Percentiles rank a stretch among this genome's conserved stretches.
Evolutionary conservation across 495 filamentous ascomycete species (phyloP).

Genomic region (Talaromyces ruber): DNA sequence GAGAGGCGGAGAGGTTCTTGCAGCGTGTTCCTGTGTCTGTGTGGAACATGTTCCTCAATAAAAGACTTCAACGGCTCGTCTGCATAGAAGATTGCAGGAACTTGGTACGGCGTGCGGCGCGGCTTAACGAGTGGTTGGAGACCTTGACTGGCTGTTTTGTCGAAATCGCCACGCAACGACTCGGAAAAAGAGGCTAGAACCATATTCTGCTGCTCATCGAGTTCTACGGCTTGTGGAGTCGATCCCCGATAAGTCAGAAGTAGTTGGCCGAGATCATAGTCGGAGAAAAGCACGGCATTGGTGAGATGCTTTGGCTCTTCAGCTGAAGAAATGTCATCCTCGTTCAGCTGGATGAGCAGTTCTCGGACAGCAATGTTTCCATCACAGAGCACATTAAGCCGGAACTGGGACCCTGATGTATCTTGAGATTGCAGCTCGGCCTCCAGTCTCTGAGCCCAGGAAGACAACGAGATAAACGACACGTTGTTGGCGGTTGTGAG

Average conservation of each 20-base stretch:
- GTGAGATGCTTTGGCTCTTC: conserved; percentile 36
- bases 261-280: conserved; percentile 71
- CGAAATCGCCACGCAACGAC: conserved; percentile 21
- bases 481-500: conserved; percentile 66
- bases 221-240: conserved; percentile 53
- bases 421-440: conserved; percentile 60
- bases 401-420: conserved; percentile 59
- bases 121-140: conserved; percentile 13
- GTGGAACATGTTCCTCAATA: conserved; percentile 50
- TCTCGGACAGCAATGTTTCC: conserved; percentile 54
- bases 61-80: conserved; percentile 50
- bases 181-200: conserved; percentile 19
- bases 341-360: conserved; percentile 45
- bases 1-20: conserved; percentile 69
- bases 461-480: conserved; percentile 57
- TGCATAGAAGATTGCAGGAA: conserved; percentile 54
- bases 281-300: conserved; percentile 56
- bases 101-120: conserved; percentile 58
- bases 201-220: conserved; percentile 52
- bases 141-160: neutral
- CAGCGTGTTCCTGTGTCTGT: conserved; percentile 50
- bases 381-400: conserved; percentile 60
- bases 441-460: conserved; percentile 72
- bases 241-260: conserved; percentile 61
- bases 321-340: conserved; percentile 25